These are phyloP conservation scores for Globisporangium spiculum DNA, from an alignment of 352 stramenopile species.

Conservation along the genomic window DNA sequence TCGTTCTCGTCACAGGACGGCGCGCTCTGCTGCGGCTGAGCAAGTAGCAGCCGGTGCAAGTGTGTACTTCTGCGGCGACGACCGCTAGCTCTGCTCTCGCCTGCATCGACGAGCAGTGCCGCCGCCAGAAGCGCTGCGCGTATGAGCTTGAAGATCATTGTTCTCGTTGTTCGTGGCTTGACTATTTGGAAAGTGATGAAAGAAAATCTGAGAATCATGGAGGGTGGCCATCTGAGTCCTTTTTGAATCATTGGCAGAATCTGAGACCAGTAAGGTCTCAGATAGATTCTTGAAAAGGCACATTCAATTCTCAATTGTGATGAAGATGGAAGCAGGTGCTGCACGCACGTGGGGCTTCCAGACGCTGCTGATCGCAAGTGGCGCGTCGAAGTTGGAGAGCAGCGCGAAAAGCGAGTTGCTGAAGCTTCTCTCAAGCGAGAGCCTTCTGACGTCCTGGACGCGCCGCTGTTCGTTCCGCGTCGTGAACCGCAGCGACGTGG, in stretches of 20 bases:
- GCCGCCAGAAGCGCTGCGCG: neutral
- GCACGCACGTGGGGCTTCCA: slow-evolving; percentile 45
- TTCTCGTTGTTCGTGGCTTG: neutral
- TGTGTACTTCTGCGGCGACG: neutral
- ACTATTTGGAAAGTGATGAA: neutral
- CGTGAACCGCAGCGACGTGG: slow-evolving; percentile 36
- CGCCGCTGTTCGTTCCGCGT: slow-evolving; percentile 41
- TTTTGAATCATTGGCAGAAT: too few species aligned
- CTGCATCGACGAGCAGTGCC: neutral
- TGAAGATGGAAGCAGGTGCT: neutral
- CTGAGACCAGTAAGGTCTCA: too few species aligned
- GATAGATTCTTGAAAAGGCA: slow-evolving; percentile 4
- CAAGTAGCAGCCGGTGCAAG: neutral
- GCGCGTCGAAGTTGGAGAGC: slow-evolving; percentile 31
- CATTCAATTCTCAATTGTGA: neutral
- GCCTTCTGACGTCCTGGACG: slow-evolving; percentile 25
- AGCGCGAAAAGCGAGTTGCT: slow-evolving; percentile 29
- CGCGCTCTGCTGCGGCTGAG: neutral
- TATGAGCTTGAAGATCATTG: slow-evolving; percentile 5
- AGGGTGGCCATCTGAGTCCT: too few species aligned
- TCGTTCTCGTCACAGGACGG: slow-evolving; percentile 41
- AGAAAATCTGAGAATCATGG: neutral
- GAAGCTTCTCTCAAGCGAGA: slow-evolving; percentile 22
- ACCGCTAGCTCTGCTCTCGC: neutral
- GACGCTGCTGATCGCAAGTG: slow-evolving; percentile 40